Conservation (phyloP, 176 grass and related monocot genomes). For the Aegilops bicornis region DNA sequence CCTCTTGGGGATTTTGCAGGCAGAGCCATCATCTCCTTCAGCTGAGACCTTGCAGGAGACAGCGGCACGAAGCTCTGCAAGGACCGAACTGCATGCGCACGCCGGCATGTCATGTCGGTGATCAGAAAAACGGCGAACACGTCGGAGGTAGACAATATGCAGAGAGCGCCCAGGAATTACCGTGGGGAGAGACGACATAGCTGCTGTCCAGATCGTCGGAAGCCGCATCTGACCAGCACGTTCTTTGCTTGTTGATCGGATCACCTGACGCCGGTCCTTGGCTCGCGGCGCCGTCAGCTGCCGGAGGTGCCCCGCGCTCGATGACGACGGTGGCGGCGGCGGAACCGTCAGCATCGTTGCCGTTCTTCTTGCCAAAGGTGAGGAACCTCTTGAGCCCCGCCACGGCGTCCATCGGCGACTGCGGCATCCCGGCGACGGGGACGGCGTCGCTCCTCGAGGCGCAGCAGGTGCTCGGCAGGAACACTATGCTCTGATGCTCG, state of each 20-base stretch:
- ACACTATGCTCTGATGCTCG: not conserved
- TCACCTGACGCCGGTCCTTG: slow-evolving; percentile 9
- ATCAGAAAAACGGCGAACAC: not conserved
- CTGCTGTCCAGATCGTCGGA: slow-evolving; percentile 20
- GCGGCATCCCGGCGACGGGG: slow-evolving; percentile 12
- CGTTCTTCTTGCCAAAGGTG: slow-evolving; percentile 60
- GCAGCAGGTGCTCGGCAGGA: not conserved
- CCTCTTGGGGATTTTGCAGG: slow-evolving; percentile 56
- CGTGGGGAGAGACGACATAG: slow-evolving; percentile 30
- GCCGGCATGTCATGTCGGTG: not conserved
- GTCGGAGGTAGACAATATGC: not conserved
- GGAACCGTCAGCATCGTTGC: not conserved
- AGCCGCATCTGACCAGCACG: not conserved
- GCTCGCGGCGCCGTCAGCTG: slow-evolving; percentile 7
- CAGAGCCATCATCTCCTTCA: slow-evolving; percentile 25
- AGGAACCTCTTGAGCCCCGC: slow-evolving; percentile 61
- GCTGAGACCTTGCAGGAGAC: slow-evolving; percentile 28
- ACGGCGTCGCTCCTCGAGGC: not conserved
- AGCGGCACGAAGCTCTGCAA: slow-evolving; percentile 29
- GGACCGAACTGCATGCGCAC: slow-evolving; percentile 28
- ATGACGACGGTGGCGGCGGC: not conserved
- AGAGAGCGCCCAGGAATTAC: slow-evolving; percentile 22
- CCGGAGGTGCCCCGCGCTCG: slow-evolving; percentile 1
- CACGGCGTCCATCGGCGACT: slow-evolving; percentile 52
- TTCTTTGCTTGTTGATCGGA: slow-evolving; percentile 10